Conservation (phyloP, 2,329 filamentous ascomycete species). For the Fusarium penzigii region DNA sequence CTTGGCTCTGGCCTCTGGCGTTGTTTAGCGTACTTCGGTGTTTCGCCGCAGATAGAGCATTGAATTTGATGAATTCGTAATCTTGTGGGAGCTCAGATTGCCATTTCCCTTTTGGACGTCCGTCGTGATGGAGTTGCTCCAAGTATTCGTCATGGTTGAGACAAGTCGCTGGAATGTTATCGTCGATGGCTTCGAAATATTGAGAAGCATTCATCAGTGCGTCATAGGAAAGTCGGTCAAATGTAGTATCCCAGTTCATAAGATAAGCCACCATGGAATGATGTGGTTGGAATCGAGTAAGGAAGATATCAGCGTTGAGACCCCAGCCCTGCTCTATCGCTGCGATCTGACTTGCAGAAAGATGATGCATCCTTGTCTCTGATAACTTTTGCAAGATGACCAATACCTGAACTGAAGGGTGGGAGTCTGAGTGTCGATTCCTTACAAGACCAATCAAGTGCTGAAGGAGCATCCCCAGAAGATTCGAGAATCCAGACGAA, state of each 20-base stretch:
- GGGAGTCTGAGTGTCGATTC: background rate
- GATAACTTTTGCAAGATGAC: background rate
- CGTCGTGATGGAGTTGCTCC: no score
- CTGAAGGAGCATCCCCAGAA: conserved; percentile 5
- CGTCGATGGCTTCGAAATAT: no score
- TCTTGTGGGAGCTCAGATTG: no score
- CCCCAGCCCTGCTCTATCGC: conserved; percentile 7
- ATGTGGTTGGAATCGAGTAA: conserved; percentile 3
- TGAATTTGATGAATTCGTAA: no score
- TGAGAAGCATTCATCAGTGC: no score
- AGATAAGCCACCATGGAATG: conserved; percentile 10
- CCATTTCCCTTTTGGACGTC: no score
- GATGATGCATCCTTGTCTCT: conserved; percentile 1
- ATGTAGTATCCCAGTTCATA: conserved; percentile 7
- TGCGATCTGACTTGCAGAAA: background rate
- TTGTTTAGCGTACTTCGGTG: no score
- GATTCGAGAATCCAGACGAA: background rate
- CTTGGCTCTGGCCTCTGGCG: no score
- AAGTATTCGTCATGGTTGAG: no score
- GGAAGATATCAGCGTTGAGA: conserved; percentile 7
- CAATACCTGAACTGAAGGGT: conserved; percentile 6
- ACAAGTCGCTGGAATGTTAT: no score
- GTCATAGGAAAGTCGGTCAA: background rate
- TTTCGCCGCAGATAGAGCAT: no score
- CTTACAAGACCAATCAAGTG: conserved; percentile 1